Evolutionary conservation across 192 early-diverging fungal species (phyloP).

Genomic region (Coemansia sp.): DNA sequence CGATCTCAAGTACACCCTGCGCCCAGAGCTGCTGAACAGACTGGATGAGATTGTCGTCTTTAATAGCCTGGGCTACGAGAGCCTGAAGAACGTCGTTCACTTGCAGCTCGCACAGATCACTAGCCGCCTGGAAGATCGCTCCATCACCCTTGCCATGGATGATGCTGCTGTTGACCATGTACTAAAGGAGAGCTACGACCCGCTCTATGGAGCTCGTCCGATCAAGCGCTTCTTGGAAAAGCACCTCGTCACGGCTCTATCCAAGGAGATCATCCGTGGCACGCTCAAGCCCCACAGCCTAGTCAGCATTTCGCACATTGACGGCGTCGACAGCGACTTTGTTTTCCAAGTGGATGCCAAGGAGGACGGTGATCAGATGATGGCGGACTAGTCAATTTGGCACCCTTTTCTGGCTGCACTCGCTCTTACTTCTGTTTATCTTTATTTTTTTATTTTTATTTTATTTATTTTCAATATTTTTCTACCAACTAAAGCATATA

Average conservation of each 20-base stretch:
- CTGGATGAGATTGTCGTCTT: constrained; percentile 93
- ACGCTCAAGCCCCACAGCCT: constrained; percentile 61
- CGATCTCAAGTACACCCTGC: constrained; percentile 77
- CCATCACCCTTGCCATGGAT: constrained; percentile 72
- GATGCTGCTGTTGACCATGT: constrained; percentile 74
- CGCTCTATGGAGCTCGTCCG: constrained; percentile 92
- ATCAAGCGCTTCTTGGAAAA: constrained; percentile 83
- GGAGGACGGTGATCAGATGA: constrained; percentile 29
- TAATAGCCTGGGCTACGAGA: constrained; percentile 63
- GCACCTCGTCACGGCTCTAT: constrained; percentile 79
- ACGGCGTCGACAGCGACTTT: constrained; percentile 32
- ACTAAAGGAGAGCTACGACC: constrained; percentile 81
- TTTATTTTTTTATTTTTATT: not conserved
- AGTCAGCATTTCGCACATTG: constrained; percentile 52
- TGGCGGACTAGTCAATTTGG: constrained; percentile 16
- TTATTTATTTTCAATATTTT: constrained; percentile 5
- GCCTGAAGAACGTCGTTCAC: constrained; percentile 70
- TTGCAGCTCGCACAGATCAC: constrained; percentile 68
- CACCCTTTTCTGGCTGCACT: not conserved
- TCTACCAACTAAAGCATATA: not conserved
- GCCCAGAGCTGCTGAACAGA: constrained; percentile 95
- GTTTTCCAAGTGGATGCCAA: constrained; percentile 42
- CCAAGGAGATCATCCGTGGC: constrained; percentile 67
- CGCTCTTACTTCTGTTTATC: not conserved
- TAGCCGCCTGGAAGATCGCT: constrained; percentile 70